Evolutionary conservation across 306 rosid species (phyloP), one percentile per base, ranked within the genome.

Genomic region (Malus fusca): DNA sequence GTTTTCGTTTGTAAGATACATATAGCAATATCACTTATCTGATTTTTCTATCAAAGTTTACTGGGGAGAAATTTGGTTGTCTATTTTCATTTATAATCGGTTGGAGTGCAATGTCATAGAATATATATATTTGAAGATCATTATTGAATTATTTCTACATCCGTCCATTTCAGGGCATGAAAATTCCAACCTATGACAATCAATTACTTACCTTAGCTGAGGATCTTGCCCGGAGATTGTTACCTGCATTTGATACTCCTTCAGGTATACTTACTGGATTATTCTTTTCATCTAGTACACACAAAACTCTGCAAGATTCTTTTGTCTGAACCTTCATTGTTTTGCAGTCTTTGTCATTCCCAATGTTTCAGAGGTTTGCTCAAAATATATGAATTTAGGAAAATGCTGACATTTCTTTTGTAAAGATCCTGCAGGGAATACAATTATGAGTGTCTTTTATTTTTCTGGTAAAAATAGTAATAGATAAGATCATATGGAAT

Each of bases 241-340:
- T 94, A 78, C 98, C 97, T 76, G 98, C 96, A 51, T 94, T 94
- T 83, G 97, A 94, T 77, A 92, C 98, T 74, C 98, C 98, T 62
- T 92, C 98, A 73, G 98, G 98, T 94, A 75, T 85, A 71, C 40
- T 71, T 77, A 26, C 61, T 51, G 2, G 81, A 69, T 68, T 65
- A 62, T 67, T 18, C 59, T 56, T 15, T 67, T 73, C 71, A 11
- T 55, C 26, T 37, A 37, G 37, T 30, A n/a, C 58, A 19, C 55
- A 22, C 52, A 65, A 56, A 58, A 43, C 48, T 62, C 28, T 15
- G 66, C 59, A 19, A 59, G 22, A 60, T 70, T 7, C 35, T 65
- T 75, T 33, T 60, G 72, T 44, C 3, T 46, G 75, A 81, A 60
- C 59, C 56, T 52, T 30, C 46, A 23, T 59, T 56, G 26, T 75